A percentile compares a stretch with the other conserved stretches of the same genome.
These are phyloP conservation scores for Panus rudis DNA, from an alignment of 768 basidiomycete genomes.

Conservation along the genomic window DNA sequence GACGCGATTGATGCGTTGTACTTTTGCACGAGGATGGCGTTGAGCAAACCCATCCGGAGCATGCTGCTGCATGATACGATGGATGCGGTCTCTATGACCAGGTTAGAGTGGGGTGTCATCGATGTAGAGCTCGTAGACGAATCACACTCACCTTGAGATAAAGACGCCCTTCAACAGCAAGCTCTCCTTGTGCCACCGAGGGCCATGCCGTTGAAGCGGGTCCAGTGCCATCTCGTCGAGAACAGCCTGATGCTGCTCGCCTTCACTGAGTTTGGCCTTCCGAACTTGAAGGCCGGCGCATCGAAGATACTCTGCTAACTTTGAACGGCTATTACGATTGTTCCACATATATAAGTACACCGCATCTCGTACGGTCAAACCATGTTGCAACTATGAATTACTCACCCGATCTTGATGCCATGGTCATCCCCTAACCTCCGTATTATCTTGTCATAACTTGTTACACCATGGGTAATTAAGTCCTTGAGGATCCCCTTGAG, in stretches of 20 bases:
- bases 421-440: background rate
- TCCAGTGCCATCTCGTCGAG: background rate
- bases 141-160: background rate
- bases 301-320: background rate
- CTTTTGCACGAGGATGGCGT: constrained; percentile 24
- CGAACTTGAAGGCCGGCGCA: background rate
- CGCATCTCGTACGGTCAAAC: background rate
- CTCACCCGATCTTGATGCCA: background rate
- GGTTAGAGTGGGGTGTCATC: background rate
- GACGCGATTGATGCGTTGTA: constrained; percentile 16
- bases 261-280: background rate
- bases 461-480: too few relatives aligned
- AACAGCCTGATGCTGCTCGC: background rate
- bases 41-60: constrained; percentile 22
- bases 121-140: background rate
- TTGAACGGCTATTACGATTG: background rate
- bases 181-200: background rate
- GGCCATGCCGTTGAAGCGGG: background rate
- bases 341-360: too few relatives aligned
- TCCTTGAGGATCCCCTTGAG: too few relatives aligned
- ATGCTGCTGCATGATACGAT: constrained; percentile 24
- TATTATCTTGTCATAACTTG: constrained; percentile 1
- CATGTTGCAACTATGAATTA: background rate
- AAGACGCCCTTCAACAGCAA: background rate
- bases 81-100: constrained; percentile 1